Base-by-base conservation (phyloP, 768 basidiomycete species). In the Russula vinacea region DNA sequence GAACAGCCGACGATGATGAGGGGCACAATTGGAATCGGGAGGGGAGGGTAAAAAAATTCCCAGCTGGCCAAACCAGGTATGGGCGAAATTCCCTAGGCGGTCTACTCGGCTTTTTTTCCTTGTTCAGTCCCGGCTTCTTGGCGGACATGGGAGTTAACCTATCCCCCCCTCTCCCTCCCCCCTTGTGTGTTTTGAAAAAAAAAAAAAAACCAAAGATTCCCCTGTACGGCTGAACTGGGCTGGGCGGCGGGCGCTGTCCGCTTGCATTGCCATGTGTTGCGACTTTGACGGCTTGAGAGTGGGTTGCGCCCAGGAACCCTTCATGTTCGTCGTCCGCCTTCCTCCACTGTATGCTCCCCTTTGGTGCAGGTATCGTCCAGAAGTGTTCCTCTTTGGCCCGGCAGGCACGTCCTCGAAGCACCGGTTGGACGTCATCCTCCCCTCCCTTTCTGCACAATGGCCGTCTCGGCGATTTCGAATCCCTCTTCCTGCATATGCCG, bases 31-130 rank as follows among this genome's bases (percentile, higher is more conserved):
- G 24, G 24, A 49, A 29, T 2, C 2, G 29, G 19, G 32, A 11
- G 35, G 33, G 11, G 33, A 53, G 19, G 5, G 5, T 13, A 53
- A 53, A 53, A n/a, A 49, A 47, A 24, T 22, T 24, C 2, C 24
- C 24, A 24, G 11, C 22, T 24, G 22, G 22, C 45, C 45, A 47
- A 47, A 47, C 45, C 45, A 47, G 44, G 52, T 5, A 44, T 44
- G 42, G 42, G 17, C 2, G 14, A 17, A 40, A 40, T 40, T 40
- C 42, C 44, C 19, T 44, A 44, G 44, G 19, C 44, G 62, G 53
- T n/a, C 22, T 24, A 32, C 52, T 60, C 58, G 58, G 58, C 32
- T 47, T 64, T 60, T 54, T 56, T 32, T 64, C 50, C 64, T 56
- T 24, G 54, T 42, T 42, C 58, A 24, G 56, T 19, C 44, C 64